phyloP scores from a whole-genome alignment of 2,329 filamentous ascomycete genomes.

The Diaporthe sp. region DNA sequence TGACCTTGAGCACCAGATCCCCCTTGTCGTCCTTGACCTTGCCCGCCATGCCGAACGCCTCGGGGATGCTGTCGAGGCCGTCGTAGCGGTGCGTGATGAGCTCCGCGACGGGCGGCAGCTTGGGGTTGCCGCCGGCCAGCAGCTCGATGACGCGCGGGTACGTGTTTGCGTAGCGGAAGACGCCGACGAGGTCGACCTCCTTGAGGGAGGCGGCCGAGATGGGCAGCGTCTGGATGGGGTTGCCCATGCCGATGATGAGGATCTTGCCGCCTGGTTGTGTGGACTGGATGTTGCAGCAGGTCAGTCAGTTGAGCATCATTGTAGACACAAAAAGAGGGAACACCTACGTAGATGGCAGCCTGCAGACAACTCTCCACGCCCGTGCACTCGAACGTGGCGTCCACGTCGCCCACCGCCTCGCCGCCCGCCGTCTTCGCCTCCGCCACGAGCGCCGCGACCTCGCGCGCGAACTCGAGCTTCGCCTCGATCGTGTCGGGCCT shows the following conservation, averaged over 20 bases:
- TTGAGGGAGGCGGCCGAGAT: constrained; percentile 76
- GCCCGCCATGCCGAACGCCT: constrained; percentile 80
- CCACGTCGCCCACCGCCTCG: constrained; percentile 70
- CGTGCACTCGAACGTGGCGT: constrained; percentile 82
- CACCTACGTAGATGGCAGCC: constrained; percentile 75
- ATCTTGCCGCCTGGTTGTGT: constrained; percentile 77
- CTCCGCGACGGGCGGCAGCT: constrained; percentile 74
- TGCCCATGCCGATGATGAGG: constrained; percentile 80
- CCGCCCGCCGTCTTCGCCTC: constrained; percentile 47
- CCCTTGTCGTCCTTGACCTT: constrained; percentile 78
- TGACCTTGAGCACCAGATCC: constrained; percentile 80
- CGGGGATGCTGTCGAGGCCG: constrained; percentile 72
- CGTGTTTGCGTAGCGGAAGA: constrained; percentile 82
- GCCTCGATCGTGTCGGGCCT: constrained; percentile 63
- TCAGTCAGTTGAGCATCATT: neutral
- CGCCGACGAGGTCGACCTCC: constrained; percentile 78
- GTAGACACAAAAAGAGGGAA: neutral
- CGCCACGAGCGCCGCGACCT: constrained; percentile 59
- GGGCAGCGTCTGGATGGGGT: constrained; percentile 76
- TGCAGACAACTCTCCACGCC: constrained; percentile 83
- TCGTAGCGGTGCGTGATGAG: constrained; percentile 79
- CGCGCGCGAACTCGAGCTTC: constrained; percentile 64
- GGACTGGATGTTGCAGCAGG: constrained; percentile 50
- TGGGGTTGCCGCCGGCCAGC: constrained; percentile 59
- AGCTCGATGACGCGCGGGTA: constrained; percentile 71